phyloP scores from a whole-genome alignment of 2,329 filamentous ascomycete species.

The Botrytis fabae region DNA sequence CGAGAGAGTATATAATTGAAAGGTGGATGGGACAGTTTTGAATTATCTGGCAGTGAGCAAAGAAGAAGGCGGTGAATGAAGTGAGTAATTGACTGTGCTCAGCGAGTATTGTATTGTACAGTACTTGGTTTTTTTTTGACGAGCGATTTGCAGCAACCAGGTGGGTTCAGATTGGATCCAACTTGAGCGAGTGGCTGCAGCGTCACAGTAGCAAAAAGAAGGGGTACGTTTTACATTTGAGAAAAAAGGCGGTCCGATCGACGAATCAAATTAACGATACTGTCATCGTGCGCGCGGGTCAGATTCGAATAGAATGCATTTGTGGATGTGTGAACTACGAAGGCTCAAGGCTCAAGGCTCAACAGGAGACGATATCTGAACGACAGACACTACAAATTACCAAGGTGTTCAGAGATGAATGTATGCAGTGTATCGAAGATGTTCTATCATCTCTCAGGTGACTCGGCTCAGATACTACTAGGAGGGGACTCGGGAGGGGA shows the following conservation, averaged over 20 bases:
- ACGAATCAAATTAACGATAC: constrained; percentile 15
- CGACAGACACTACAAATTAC: not conserved
- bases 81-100: constrained; percentile 4
- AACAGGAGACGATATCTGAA: not conserved
- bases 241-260: constrained; percentile 9
- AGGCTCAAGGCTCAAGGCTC: not conserved
- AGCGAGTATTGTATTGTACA: not conserved
- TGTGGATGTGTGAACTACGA: not conserved
- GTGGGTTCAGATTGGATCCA: constrained; percentile 10
- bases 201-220: constrained; percentile 2
- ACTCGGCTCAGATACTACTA: not conserved
- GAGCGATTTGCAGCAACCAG: constrained; percentile 18
- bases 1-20: constrained; percentile 12
- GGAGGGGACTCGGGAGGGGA: not conserved
- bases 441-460: not conserved
- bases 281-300: constrained; percentile 13
- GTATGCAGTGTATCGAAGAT: not conserved
- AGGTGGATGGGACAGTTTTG: constrained; percentile 21
- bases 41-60: constrained; percentile 7
- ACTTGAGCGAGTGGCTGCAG: constrained; percentile 16
- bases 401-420: not conserved
- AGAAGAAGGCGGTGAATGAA: constrained; percentile 19
- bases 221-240: constrained; percentile 20
- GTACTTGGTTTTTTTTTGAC: constrained; percentile 8
- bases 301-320: not conserved